Conservation (phyloP, 2,329 filamentous ascomycete species). For the Blastomyces emzantsi region DNA sequence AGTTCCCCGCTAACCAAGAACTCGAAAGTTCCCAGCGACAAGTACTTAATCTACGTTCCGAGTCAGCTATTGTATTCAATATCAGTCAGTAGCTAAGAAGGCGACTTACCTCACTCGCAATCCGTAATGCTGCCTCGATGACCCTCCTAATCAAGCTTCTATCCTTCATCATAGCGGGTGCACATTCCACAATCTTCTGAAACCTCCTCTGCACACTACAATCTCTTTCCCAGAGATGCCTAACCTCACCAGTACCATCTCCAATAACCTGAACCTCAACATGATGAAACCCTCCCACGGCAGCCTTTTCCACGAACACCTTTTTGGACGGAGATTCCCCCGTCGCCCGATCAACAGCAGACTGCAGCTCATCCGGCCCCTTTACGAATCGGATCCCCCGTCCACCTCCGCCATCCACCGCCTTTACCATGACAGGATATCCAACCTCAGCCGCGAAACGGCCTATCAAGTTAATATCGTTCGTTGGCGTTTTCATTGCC, state of each 20-base stretch:
- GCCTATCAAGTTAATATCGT: conserved; percentile 34
- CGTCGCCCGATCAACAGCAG: conserved; percentile 42
- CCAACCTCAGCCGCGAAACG: conserved; percentile 51
- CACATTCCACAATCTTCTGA: conserved; percentile 53
- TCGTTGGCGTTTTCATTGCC: conserved; percentile 40
- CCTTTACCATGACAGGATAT: conserved; percentile 54
- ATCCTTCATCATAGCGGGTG: conserved; percentile 45
- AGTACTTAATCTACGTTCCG: conserved; percentile 42
- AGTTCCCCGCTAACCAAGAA: conserved; percentile 48
- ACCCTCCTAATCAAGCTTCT: conserved; percentile 41
- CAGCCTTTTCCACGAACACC: conserved; percentile 55
- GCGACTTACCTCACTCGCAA: conserved; percentile 39
- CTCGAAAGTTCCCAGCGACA: conserved; percentile 55
- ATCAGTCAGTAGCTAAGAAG: neutral
- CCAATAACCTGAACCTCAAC: conserved; percentile 54
- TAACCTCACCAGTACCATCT: conserved; percentile 44
- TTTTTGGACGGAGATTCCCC: conserved; percentile 51
- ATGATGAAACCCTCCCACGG: conserved; percentile 51
- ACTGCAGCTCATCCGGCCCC: conserved; percentile 36
- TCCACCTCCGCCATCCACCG: conserved; percentile 55
- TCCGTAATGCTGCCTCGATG: conserved; percentile 46
- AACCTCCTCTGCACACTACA: conserved; percentile 53
- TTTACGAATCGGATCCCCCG: conserved; percentile 50
- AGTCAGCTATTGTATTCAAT: conserved; percentile 6
- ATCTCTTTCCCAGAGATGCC: conserved; percentile 52